Percentiles rank a stretch among this genome's conserved stretches.
These are phyloP conservation scores for Erigeron canadensis DNA, from an alignment of 129 eudicot species.

Conservation along the genomic window DNA sequence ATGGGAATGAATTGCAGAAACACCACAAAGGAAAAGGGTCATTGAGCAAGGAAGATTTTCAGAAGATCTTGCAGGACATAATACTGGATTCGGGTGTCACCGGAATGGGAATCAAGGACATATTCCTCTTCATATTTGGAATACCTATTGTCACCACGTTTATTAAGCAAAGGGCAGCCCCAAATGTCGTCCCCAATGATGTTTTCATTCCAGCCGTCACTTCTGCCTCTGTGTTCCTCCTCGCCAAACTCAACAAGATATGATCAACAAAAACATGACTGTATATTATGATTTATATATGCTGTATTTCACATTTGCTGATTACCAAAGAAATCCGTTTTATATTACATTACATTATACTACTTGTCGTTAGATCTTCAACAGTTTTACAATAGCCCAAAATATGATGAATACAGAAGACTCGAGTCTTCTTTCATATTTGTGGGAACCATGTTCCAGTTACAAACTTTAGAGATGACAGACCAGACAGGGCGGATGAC, in stretches of 20 bases:
- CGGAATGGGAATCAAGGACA: conserved; percentile 78
- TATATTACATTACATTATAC: background rate
- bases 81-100: conserved; percentile 64
- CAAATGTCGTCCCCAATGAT: conserved; percentile 60
- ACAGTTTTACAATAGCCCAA: background rate
- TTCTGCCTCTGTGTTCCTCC: conserved; percentile 73
- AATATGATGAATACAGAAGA: background rate
- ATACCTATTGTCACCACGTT: conserved; percentile 63
- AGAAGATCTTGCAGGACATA: conserved; percentile 62
- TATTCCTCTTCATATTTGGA: conserved; percentile 69
- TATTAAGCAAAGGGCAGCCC: conserved; percentile 56
- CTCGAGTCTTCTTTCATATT: background rate
- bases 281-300: background rate
- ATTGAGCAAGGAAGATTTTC: conserved; percentile 73
- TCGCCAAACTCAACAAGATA: conserved; percentile 63
- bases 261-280: conserved; percentile 23
- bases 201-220: conserved; percentile 75
- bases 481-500: background rate
- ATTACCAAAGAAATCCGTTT: background rate
- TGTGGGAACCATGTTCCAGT: background rate
- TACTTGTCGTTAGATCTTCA: background rate
- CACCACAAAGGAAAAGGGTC: conserved; percentile 60
- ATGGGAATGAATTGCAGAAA: conserved; percentile 58
- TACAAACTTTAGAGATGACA: background rate
- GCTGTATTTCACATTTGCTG: background rate